Evolutionary conservation across 805 yeast genomes (phyloP), one percentile per base, ranked within the genome.

Genomic region (Saccharomycopsis sp.): DNA sequence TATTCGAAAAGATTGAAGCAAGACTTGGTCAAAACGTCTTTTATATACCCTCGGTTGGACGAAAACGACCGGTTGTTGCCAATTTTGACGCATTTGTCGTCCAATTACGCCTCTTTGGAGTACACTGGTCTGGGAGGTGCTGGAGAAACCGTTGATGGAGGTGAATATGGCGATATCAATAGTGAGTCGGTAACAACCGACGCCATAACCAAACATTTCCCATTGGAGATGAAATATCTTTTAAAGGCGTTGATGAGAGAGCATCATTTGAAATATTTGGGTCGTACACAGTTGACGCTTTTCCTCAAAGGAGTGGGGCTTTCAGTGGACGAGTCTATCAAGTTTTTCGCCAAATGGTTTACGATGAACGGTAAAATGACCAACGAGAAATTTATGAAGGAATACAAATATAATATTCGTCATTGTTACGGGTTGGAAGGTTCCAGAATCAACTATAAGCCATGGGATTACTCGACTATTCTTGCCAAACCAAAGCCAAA

Each of bases 341-440:
- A 79, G 64, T 92, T 91, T 70, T 94, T 97, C 96, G 74, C 84
- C 12, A 73, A 72, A 55, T 85, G 85, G 62, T 92, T 92, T 71
- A 79, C 90, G 3, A 71, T 74, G 56, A 79, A 76, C 16, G 78
- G 78, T 12, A 68, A 66, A 9, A 79, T 85, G 71, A 78, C 84
- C 3, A 69, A 82, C 56, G 97, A 90, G 56, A 82, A 82, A 64
- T 91, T 91, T 72, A 82, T 85, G 70, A 91, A 91, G 71, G 96
- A 92, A 67, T 91, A 92, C 75, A 78, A 82, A 61, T 94, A 94
- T 76, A 89, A 88, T 65, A 82, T 94, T 66, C 79, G 96, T 60
- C 97, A 94, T 71, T 80, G 79, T 61, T 94, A 92, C 69, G 99
- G 98, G 53, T 75, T 89, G 58, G 97, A 89, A 72, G 99, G 99